A percentile compares a stretch with the other conserved stretches of the same genome.
phyloP scores from a whole-genome alignment of 139 green algal genomes.

The Raphidocelis subcapitata region DNA sequence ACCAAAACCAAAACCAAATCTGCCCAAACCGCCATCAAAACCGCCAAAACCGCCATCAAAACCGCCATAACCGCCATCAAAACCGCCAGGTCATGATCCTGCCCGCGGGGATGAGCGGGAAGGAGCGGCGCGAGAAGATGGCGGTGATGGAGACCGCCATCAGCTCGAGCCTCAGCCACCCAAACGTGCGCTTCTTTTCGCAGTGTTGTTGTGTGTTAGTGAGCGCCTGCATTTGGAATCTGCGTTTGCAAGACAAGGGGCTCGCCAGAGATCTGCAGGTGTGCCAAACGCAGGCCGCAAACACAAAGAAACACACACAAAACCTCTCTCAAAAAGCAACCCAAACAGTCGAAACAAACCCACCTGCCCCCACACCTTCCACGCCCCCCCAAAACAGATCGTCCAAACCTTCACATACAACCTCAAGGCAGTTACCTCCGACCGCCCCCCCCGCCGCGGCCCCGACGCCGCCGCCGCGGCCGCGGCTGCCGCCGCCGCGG shows the following conservation, averaged over 20 bases:
- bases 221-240: no score
- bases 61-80: not conserved
- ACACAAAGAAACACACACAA: no score
- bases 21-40: no score
- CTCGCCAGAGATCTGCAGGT: no score
- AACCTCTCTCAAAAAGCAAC: no score
- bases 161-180: conserved; percentile 31
- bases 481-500: not conserved
- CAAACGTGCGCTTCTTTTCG: conserved; percentile 10
- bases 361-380: no score
- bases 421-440: not conserved
- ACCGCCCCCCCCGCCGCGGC: not conserved
- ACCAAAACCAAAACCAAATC: no score
- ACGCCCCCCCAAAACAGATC: not conserved
- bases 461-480: not conserved
- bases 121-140: conserved; percentile 40
- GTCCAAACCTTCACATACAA: conserved; percentile 4
- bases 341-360: no score
- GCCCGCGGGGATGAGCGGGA: conserved; percentile 30
- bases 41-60: not conserved
- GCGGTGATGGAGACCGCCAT: conserved; percentile 54
- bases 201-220: no score
- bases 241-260: no score
- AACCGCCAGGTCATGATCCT: conserved; percentile 29
- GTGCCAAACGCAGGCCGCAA: no score